Percentiles rank a stretch among this genome's conserved stretches.
Conservation (phyloP, 2,329 filamentous ascomycete species). For the Aspergillus ochraceoroseus region DNA sequence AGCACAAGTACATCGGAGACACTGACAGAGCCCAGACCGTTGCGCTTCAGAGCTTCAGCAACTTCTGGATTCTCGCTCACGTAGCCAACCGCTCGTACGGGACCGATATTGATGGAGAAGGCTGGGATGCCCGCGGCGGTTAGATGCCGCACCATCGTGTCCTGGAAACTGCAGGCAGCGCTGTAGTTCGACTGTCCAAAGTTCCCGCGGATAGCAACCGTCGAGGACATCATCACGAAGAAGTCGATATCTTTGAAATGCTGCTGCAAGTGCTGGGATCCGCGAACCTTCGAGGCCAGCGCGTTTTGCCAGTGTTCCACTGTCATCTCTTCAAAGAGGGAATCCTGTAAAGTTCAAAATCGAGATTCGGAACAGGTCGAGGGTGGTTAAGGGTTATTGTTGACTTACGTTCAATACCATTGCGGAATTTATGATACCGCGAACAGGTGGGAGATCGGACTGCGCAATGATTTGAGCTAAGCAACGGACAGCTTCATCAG, state of each 20-base stretch:
- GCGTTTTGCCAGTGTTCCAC: slow-evolving; percentile 38
- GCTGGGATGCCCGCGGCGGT: background rate
- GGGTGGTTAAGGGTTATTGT: background rate
- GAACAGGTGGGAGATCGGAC: slow-evolving; percentile 19
- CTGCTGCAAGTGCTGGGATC: slow-evolving; percentile 36
- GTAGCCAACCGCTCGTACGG: slow-evolving; percentile 6
- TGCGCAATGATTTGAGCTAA: background rate
- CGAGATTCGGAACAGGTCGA: background rate
- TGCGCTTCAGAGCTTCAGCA: slow-evolving; percentile 3
- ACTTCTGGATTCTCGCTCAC: slow-evolving; percentile 10
- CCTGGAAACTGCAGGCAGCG: slow-evolving; percentile 40
- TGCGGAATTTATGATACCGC: slow-evolving; percentile 32
- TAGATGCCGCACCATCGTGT: slow-evolving; percentile 23
- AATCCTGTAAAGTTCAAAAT: slow-evolving; percentile 6
- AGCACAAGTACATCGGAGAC: slow-evolving; percentile 7
- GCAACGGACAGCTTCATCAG: background rate
- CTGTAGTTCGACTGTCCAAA: slow-evolving; percentile 45
- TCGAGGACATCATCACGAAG: slow-evolving; percentile 43
- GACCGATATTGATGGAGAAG: slow-evolving; percentile 11
- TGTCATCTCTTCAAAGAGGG: slow-evolving; percentile 40
- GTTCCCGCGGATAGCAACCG: slow-evolving; percentile 45
- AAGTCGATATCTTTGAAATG: slow-evolving; percentile 38
- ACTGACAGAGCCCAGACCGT: slow-evolving; percentile 6
- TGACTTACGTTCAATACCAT: slow-evolving; percentile 24
- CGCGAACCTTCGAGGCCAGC: slow-evolving; percentile 40